Base-by-base conservation (phyloP, 2,329 filamentous ascomycete species). In the Cordyceps javanica region DNA sequence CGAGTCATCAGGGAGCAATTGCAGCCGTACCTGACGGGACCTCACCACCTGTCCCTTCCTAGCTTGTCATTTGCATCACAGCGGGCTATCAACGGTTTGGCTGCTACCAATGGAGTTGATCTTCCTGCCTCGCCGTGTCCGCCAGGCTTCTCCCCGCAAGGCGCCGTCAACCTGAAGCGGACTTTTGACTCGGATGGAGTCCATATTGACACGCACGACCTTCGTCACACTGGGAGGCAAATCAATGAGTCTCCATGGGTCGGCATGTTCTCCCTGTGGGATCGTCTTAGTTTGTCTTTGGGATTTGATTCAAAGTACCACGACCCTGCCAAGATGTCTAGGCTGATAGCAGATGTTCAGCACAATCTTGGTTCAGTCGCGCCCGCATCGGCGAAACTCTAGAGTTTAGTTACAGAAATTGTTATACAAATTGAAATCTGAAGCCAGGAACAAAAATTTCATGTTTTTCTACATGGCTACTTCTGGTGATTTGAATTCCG, bases 191-290 rank as follows among this genome's bases (percentile, higher is more conserved):
- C 25, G 11, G 14, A 42, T 10, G 50, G 50, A 14, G 34, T 53
- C 10, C 11, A n/a, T 5, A 53, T 48, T 7, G 28, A 41, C 5
- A 21, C 50, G 11, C 36, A 23, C 2, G 13, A 28, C 6, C 2
- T 53, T 4, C 36, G 50, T 7, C 50, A 53, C 32, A 53, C 50
- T 9, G 50, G 50, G n/a, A 21, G 50, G 3, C 50, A 42, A 19
- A 53, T 53, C 5, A 53, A 41, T 25, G 50, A 53, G 34, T 53
- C 50, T 8, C 50, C 50, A 4, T 53, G 50, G 50, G 36, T 53
- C 3, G 50, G 50, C n/a, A 13, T 53, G 11, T 53, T 41, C 21
- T 53, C 50, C 6, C 34, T 53, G 2, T 53, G 34, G 34, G 25
- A 26, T 32, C 16, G 50, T 1, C n/a, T 53, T 9, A 53, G 26